phyloP scores from a whole-genome alignment of 1,284 basidiomycete species.

The Sporisorium sorghi region DNA sequence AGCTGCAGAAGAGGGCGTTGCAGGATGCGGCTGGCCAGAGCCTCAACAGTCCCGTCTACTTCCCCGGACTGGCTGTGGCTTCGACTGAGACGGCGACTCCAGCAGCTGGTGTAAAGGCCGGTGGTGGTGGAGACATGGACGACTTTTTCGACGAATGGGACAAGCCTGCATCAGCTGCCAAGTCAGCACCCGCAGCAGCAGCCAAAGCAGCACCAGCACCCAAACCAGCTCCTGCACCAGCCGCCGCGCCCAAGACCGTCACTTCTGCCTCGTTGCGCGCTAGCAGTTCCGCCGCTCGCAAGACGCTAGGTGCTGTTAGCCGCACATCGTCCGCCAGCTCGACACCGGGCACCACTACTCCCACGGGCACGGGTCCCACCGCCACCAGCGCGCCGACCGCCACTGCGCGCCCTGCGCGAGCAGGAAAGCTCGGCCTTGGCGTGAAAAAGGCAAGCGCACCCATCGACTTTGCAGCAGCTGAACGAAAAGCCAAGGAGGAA shows the following conservation, averaged over 20 bases:
- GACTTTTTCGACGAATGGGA: conserved; percentile 98
- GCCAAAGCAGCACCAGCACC: conserved; percentile 33
- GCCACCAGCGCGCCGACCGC: conserved; percentile 24
- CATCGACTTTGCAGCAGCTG: conserved; percentile 67
- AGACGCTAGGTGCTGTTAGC: conserved; percentile 48
- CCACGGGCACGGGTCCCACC: conserved; percentile 44
- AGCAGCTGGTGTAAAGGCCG: conserved; percentile 61
- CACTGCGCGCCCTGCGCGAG: conserved; percentile 46
- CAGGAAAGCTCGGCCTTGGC: conserved; percentile 62
- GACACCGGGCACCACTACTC: conserved; percentile 46
- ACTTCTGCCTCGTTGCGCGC: conserved; percentile 59
- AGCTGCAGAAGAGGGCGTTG: conserved; percentile 83
- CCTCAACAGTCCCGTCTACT: conserved; percentile 60
- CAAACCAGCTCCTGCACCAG: conserved; percentile 25
- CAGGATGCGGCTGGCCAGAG: conserved; percentile 75
- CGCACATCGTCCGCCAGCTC: conserved; percentile 54
- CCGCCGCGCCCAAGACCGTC: conserved; percentile 55
- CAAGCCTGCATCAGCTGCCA: conserved; percentile 74
- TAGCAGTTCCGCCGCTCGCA: conserved; percentile 44
- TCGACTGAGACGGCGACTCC: conserved; percentile 66
- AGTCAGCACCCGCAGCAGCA: conserved; percentile 36
- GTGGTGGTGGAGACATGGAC: conserved; percentile 76
- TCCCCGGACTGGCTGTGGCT: conserved; percentile 71
- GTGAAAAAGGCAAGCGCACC: conserved; percentile 61
- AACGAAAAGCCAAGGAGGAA: conserved; percentile 63